Base-by-base conservation (phyloP, 345 rosid genomes). In the Camelina hispida region DNA sequence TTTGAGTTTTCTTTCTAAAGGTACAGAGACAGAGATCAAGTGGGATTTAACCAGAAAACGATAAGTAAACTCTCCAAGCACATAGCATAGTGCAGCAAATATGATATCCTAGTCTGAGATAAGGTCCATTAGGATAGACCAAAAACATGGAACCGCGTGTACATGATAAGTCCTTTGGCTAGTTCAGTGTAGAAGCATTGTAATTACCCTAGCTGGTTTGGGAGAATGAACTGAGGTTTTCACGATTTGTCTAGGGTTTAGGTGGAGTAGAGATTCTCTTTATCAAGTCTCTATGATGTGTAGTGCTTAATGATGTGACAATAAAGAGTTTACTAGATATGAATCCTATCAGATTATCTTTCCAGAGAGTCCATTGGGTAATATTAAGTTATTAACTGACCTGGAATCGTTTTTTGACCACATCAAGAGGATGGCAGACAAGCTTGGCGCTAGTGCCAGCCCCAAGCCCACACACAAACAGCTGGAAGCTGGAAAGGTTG, bases 381-480 rank as follows among this genome's bases (percentile, higher is more conserved):
- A 35, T 12, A 43, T 22, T 60, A 7, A 69, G 74, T 50, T 12
- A 43, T 22, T 60, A 7, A 69, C 76, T 50, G 79, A 89, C 99
- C 99, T 95, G 99, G 83, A 95, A 95, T 66, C 98, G 81, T 79
- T 95, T 95, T 84, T 95, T 95, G 44, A 95, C 97, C 42, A 95
- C 97, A 53, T 95, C 99, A 59, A 95, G 96, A 51, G 99, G 99
- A 86, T 95, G 99, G 56, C 99, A 92, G 65, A 86, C 98, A n/a
- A 95, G 98, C 83, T 95, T 95, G 16, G 99, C 97, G 62, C 90
- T 90, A n/a, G 99, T 92, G 42, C 99, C 98, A 4, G 99, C 91
- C 6, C 83, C 97, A 78, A 95, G 80, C 50, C 99, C 98, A 69
- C 99, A 95, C 8, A 93, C 9, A 70, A 87, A 88, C 75, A 90